Conservation (phyloP, 2,329 filamentous ascomycete species). For the Seiridium unicorne region DNA sequence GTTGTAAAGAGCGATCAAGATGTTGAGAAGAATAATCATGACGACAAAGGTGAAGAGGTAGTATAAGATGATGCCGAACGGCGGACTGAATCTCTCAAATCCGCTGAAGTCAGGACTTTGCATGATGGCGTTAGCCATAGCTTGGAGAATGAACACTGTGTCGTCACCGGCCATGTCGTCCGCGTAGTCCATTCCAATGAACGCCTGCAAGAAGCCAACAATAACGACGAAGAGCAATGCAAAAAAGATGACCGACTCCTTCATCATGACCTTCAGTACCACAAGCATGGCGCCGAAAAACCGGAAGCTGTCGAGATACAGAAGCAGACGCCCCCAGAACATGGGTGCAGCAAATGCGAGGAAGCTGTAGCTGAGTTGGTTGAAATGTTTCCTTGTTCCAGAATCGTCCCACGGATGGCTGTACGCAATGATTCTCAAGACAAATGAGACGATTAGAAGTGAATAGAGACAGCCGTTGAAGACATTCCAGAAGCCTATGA, state of each 20-base stretch:
- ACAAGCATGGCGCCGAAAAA: constrained; percentile 99
- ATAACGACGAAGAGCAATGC: constrained; percentile 82
- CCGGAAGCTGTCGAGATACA: constrained; percentile 89
- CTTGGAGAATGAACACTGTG: constrained; percentile 70
- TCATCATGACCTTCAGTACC: constrained; percentile 93
- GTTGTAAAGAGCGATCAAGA: constrained; percentile 96
- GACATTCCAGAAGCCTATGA: constrained; percentile 94
- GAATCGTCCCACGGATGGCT: constrained; percentile 51
- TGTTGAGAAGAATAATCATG: constrained; percentile 87
- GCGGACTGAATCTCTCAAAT: constrained; percentile 87
- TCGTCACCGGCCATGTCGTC: constrained; percentile 70
- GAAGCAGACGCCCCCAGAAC: constrained; percentile 91
- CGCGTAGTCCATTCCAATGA: constrained; percentile 84
- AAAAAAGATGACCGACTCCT: constrained; percentile 94
- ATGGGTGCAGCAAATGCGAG: constrained; percentile 90
- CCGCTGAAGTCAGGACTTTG: constrained; percentile 84
- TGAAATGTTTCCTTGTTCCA: constrained; percentile 61
- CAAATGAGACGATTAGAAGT: constrained; percentile 74
- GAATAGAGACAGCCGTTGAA: constrained; percentile 86
- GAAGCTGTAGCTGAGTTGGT: constrained; percentile 88
- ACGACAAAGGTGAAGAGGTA: constrained; percentile 98
- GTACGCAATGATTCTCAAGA: constrained; percentile 76
- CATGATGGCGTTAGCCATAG: constrained; percentile 89
- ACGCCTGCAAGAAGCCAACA: constrained; percentile 86
- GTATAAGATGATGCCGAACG: constrained; percentile 93